A percentile compares a stretch with the other conserved stretches of the same genome.
Conservation (phyloP, 2,329 filamentous ascomycete species). For the Xylariomycetidae sp. region DNA sequence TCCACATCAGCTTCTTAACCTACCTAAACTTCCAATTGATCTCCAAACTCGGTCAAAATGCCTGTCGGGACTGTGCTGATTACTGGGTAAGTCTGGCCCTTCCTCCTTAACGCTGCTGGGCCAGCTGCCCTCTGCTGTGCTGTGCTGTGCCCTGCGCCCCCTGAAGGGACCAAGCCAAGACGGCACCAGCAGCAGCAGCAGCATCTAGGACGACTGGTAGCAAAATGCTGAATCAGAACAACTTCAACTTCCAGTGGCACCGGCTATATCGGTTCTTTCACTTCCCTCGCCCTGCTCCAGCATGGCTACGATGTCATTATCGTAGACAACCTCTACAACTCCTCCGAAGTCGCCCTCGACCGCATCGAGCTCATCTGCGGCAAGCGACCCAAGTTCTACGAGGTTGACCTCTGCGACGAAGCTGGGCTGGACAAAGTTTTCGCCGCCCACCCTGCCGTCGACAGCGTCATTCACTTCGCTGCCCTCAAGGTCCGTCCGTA, state of each 20-base stretch:
- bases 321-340: constrained; percentile 96
- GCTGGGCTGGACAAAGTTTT: constrained; percentile 82
- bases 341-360: constrained; percentile 83
- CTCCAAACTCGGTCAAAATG: constrained; percentile 47
- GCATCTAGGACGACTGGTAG: too few species aligned
- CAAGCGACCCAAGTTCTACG: constrained; percentile 78
- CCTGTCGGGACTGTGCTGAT: constrained; percentile 82
- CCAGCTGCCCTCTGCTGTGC: too few species aligned
- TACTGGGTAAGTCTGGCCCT: constrained; percentile 82
- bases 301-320: constrained; percentile 96
- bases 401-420: constrained; percentile 86
- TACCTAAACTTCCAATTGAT: constrained; percentile 16
- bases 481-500: constrained; percentile 82
- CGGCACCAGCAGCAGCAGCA: too few species aligned
- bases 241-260: constrained; percentile 66
- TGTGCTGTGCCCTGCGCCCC: too few species aligned
- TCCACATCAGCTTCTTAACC: too few species aligned
- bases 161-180: too few species aligned
- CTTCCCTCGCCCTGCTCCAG: constrained; percentile 82
- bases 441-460: constrained; percentile 82
- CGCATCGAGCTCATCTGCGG: constrained; percentile 92
- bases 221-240: constrained; percentile 3
- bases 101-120: too few species aligned
- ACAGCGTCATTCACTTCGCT: constrained; percentile 98
- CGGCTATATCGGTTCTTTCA: constrained; percentile 99